Percentiles rank a stretch among this genome's conserved stretches.
phyloP scores from a whole-genome alignment of 768 basidiomycete genomes.

The Rhizopogon sp. region DNA sequence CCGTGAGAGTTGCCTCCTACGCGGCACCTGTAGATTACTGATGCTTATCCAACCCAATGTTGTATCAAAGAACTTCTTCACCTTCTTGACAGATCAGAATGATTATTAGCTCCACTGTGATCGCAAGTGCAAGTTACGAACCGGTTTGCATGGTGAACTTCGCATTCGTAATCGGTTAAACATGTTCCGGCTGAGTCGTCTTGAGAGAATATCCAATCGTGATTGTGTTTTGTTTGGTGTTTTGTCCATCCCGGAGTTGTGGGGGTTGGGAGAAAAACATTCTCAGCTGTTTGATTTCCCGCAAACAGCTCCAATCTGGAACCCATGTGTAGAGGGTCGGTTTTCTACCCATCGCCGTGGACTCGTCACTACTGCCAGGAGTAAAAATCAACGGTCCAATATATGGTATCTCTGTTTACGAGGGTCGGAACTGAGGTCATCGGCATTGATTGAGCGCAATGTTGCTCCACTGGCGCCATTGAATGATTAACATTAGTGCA shows the following conservation, averaged over 20 bases:
- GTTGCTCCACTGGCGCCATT: too few species aligned
- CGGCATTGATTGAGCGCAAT: too few species aligned
- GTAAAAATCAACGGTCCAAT: not conserved
- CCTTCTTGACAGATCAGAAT: conserved; percentile 1
- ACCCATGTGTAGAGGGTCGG: too few species aligned
- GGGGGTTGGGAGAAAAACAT: not conserved
- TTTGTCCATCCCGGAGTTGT: not conserved
- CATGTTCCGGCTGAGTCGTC: not conserved
- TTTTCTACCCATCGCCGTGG: not conserved
- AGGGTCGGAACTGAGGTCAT: too few species aligned
- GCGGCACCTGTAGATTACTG: not conserved
- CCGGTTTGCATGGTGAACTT: not conserved
- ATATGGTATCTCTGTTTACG: not conserved
- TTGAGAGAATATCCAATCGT: not conserved
- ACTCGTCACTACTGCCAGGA: too few species aligned
- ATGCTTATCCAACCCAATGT: not conserved
- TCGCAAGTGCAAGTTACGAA: not conserved
- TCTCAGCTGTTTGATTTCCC: too few species aligned
- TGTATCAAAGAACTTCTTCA: not conserved
- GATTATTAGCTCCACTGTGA: not conserved
- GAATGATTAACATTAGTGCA: too few species aligned
- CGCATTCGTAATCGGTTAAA: not conserved
- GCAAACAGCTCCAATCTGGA: too few species aligned
- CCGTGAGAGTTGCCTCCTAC: not conserved
- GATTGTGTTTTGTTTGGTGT: not conserved